Evolutionary conservation across 2,329 filamentous ascomycete species (phyloP).

Genomic region (Hypoxylon sp.): DNA sequence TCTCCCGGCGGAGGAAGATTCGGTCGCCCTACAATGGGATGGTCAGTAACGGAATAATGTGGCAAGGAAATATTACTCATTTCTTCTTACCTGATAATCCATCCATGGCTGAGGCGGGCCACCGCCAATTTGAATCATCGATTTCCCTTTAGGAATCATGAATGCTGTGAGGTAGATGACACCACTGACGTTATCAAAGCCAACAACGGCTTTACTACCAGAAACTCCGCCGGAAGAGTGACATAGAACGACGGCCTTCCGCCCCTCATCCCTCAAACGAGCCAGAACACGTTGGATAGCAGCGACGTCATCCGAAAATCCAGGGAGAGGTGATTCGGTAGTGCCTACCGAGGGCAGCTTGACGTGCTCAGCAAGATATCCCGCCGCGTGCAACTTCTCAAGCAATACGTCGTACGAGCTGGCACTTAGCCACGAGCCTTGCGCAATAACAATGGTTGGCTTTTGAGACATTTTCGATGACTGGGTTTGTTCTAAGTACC

Average conservation of each 20-base stretch:
- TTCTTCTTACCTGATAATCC: conserved; percentile 5
- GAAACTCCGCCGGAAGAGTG: conserved; percentile 25
- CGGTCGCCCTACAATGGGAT: neutral
- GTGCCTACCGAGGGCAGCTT: conserved; percentile 20
- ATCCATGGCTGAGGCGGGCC: conserved; percentile 12
- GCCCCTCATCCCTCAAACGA: conserved; percentile 3
- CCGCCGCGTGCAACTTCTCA: conserved; percentile 13
- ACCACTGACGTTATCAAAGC: conserved; percentile 19
- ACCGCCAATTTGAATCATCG: neutral
- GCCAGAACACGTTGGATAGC: conserved; percentile 14
- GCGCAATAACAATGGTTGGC: conserved; percentile 14
- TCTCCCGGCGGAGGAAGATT: conserved; percentile 4
- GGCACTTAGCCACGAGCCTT: conserved; percentile 8
- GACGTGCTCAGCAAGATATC: conserved; percentile 23
- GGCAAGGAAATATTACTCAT: neutral
- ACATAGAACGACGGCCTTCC: conserved; percentile 14
- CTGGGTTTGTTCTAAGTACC: neutral
- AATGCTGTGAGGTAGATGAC: conserved; percentile 22
- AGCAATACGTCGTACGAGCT: conserved; percentile 4
- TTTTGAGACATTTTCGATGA: conserved; percentile 4
- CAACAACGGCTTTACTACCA: conserved; percentile 13
- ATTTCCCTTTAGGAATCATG: conserved; percentile 12
- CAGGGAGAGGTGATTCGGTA: conserved; percentile 11
- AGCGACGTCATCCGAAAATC: conserved; percentile 18
- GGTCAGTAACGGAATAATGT: neutral